Evolutionary conservation across 345 rosid species (phyloP), one percentile per base, ranked within the genome.

Genomic region (Psidium guajava): DNA sequence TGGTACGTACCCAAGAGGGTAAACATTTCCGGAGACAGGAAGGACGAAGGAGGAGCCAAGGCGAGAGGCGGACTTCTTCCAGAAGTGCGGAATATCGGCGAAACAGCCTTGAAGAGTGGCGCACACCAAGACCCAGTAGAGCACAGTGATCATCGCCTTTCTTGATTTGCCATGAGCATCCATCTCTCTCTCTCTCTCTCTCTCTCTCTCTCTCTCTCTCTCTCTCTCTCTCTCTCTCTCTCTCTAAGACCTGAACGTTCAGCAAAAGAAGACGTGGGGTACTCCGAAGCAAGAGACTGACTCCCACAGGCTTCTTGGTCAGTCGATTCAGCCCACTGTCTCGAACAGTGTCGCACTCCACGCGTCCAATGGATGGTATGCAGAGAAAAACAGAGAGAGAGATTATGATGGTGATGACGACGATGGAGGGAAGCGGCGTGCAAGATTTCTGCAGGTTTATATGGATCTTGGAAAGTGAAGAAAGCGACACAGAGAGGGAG

Each of bases 1-100:
- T 49, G 21, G 21, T 3, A 51, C 90, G 11, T 86, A 97, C 99
- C 99, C 99, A 83, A 92, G 94, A 86, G 99, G 99, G 87, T 95
- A 95, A 85, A 95, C 98, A 86, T 94, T 95, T 25, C 99, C 99
- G 42, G 90, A 84, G 85, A 95, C 80, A 2, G 93, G 94, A 53
- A 97, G 91, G 21, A 97, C 91, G 58, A 91, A 86, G 86, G 98
- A 90, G 85, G 96, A 92, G 75, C 87, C 89, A 82, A 86, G 82
- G 15, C 61, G 88, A 84, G 58, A 51, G 87, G 86, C 85, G 8
- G 87, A 40, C 21, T 77, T 54, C 49, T 83, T 77, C 87, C 80
- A 47, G 22, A 83, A 59, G 27, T 14, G 21, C 20, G 87, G 85
- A 7, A 83, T 10, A 73, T 86, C 93, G 11, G 92, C 87, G 84